Base-by-base conservation (phyloP, 495 filamentous ascomycete genomes). In the Lophiotrema nucula region DNA sequence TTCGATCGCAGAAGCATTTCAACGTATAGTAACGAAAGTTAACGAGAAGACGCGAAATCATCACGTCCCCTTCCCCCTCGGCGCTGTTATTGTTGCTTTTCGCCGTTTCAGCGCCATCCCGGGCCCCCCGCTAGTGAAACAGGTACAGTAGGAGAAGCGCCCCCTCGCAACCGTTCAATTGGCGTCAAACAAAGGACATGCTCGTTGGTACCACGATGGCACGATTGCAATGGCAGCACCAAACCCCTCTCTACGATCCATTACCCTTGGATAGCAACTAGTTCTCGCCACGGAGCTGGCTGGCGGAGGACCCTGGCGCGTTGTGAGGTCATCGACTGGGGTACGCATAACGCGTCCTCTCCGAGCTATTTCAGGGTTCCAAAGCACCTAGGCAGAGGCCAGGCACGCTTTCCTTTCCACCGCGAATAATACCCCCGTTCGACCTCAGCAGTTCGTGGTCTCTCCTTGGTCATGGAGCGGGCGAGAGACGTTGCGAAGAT, bases 271-370 rank as follows among this genome's bases (percentile, higher is more conserved):
- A 15, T 35, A 8, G 31, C 15, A 35, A 8, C 15, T 15, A 15
- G 15, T 15, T 8, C 31, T 35, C 15, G 31, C 31, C 15, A 8
- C 31, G 31, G 15, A 15, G 31, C n/a, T n/a, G 31, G 31, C 31
- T 8, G 31, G 15, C 31, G 31, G 8, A 8, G 31, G 15, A 8
- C 31, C 31, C 31, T 8, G 31, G 8, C 31, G 31, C 31, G 16
- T 13, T 41, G 53, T 56, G 53, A 56, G 53, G 53, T 56, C 53
- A 56, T 56, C 53, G 53, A 56, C 53, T n/a, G 31, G 53, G 53
- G 53, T 56, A 48, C 31, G 15, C 31, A 8, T 8, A 8, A 8
- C 8, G 8, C 31, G 31, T 35, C 31, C 31, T 15, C 15, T 35
- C 15, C 31, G 31, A 35, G 31, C 31, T 35, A 35, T 8, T 35